These are phyloP conservation scores for Termitomyces sp. DNA, from an alignment of 768 basidiomycete species.

Conservation along the genomic window DNA sequence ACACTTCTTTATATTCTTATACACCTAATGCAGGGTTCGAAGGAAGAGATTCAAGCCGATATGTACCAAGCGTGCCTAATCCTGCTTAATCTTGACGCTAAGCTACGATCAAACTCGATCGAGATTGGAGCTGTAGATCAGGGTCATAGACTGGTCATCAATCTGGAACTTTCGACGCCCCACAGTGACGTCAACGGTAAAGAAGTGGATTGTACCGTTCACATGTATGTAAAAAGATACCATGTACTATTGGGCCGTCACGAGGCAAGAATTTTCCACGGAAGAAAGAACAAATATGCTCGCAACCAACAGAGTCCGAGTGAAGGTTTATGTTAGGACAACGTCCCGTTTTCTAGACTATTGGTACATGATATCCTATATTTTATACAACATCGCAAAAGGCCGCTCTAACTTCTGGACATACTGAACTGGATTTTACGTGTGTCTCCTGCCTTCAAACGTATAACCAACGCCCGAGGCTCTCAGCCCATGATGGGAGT, in stretches of 20 bases:
- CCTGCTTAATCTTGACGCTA: constrained; percentile 16
- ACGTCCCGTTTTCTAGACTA: background rate
- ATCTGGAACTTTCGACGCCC: constrained; percentile 7
- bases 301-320: background rate
- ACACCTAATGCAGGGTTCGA: background rate
- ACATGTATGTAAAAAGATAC: background rate
- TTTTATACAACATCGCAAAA: background rate
- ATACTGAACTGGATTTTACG: background rate
- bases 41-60: constrained; percentile 12
- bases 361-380: background rate
- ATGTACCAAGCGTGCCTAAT: background rate
- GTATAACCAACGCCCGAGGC: constrained; percentile 59
- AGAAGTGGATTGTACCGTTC: background rate
- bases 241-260: background rate
- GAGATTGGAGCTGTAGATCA: constrained; percentile 22
- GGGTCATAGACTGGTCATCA: constrained; percentile 9
- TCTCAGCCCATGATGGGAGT: constrained; percentile 50
- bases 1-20: background rate
- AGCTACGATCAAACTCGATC: constrained; percentile 15
- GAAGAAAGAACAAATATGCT: background rate
- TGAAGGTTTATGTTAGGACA: background rate
- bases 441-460: constrained; percentile 30
- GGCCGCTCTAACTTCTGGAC: background rate
- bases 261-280: constrained; percentile 5
- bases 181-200: constrained; percentile 16